A percentile compares a stretch with the other conserved stretches of the same genome.
phyloP scores from a whole-genome alignment of 495 filamentous ascomycete genomes.

The Penicillium psychrofluorescens region DNA sequence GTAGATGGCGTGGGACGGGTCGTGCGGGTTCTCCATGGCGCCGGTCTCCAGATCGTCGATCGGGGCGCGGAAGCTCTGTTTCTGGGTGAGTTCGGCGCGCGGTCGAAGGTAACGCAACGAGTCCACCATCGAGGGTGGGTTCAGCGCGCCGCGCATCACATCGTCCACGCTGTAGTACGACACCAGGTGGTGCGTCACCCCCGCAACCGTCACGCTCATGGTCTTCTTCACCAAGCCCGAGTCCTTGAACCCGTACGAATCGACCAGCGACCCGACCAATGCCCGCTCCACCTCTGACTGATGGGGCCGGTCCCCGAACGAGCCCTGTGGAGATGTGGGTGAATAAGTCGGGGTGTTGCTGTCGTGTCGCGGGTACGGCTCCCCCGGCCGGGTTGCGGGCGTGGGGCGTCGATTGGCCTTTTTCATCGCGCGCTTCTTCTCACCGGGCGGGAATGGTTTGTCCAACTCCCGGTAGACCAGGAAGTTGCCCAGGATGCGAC shows the following conservation, averaged over 20 bases:
- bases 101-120: slow-evolving; percentile 48
- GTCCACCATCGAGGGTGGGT: slow-evolving; percentile 52
- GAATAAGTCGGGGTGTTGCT: slow-evolving; percentile 36
- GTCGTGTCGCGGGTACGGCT: slow-evolving; percentile 46
- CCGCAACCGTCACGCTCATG: slow-evolving; percentile 65
- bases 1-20: slow-evolving; percentile 32
- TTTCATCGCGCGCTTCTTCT: slow-evolving; percentile 84
- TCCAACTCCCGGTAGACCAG: slow-evolving; percentile 84
- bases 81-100: slow-evolving; percentile 51
- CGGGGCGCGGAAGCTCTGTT: slow-evolving; percentile 64
- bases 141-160: slow-evolving; percentile 54
- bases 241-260: slow-evolving; percentile 82
- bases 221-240: slow-evolving; percentile 88
- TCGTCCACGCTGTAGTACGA: slow-evolving; percentile 83
- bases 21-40: slow-evolving; percentile 30
- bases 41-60: slow-evolving; percentile 52
- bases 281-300: slow-evolving; percentile 55
- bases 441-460: slow-evolving; percentile 73
- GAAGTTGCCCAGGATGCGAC: slow-evolving; percentile 81
- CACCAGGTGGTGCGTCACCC: slow-evolving; percentile 71
- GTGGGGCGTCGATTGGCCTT: slow-evolving; percentile 44
- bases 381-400: slow-evolving; percentile 35
- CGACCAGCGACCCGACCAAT: slow-evolving; percentile 73
- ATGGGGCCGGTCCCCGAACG: slow-evolving; percentile 33
- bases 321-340: slow-evolving; percentile 28